phyloP scores from a whole-genome alignment of 257 asterid genomes.

The Misopates orontium region DNA sequence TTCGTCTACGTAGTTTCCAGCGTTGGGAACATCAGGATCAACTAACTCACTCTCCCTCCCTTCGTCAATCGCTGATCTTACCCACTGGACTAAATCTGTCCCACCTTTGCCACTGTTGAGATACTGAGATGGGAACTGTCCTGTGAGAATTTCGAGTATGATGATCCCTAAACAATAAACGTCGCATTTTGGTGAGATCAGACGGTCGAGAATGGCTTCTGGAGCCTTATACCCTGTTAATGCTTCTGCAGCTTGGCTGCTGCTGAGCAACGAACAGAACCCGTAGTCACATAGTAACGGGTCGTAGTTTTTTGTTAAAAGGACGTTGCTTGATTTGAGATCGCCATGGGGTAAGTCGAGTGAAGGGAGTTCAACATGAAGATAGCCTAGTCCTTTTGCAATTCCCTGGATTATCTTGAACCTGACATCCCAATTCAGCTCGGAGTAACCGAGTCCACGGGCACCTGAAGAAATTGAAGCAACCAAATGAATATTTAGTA shows the following conservation, averaged over 20 bases:
- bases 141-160: slow-evolving; percentile 75
- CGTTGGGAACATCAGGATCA: slow-evolving; percentile 48
- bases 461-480: slow-evolving; percentile 43
- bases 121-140: slow-evolving; percentile 59
- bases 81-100: slow-evolving; percentile 62
- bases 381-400: slow-evolving; percentile 56
- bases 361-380: slow-evolving; percentile 51
- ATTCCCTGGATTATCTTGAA: slow-evolving; percentile 66
- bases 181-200: slow-evolving; percentile 66
- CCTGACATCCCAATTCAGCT: slow-evolving; percentile 63
- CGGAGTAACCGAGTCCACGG: slow-evolving; percentile 42
- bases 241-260: slow-evolving; percentile 47
- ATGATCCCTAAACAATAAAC: slow-evolving; percentile 67
- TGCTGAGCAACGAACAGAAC: slow-evolving; percentile 38
- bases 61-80: slow-evolving; percentile 47
- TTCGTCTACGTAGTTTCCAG: slow-evolving; percentile 20
- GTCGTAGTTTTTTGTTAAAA: slow-evolving; percentile 48
- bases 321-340: slow-evolving; percentile 78
- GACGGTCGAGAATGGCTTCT: slow-evolving; percentile 44
- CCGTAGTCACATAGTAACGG: slow-evolving; percentile 72
- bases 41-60: slow-evolving; percentile 48
- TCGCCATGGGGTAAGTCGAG: slow-evolving; percentile 74
- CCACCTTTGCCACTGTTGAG: slow-evolving; percentile 56
- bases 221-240: slow-evolving; percentile 67
- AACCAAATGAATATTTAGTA: background rate